Evolutionary conservation across 352 stramenopile genomes (phyloP).

Genomic region (Pelagophyceae sp.): DNA sequence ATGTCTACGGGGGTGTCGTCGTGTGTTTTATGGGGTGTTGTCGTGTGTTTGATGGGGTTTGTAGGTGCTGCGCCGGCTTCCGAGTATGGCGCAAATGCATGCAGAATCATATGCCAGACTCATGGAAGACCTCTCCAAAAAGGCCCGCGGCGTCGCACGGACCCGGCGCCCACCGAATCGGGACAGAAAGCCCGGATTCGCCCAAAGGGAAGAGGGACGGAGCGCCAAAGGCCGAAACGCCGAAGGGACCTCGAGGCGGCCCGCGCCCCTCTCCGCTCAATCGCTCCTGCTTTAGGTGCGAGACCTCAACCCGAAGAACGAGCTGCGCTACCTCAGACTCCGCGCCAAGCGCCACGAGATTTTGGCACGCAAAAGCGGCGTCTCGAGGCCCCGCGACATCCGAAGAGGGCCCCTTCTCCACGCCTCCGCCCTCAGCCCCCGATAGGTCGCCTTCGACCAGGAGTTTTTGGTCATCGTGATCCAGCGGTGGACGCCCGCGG

Average conservation of each 20-base stretch:
- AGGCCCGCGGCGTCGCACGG: slow-evolving; percentile 63
- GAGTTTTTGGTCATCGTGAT: slow-evolving; percentile 88
- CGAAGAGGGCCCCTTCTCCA: no score
- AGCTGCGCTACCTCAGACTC: slow-evolving; percentile 82
- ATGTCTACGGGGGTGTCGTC: background rate
- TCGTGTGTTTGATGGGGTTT: no score
- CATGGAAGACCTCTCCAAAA: slow-evolving; percentile 77
- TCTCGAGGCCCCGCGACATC: no score
- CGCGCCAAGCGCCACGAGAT: slow-evolving; percentile 81
- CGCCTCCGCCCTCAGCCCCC: no score
- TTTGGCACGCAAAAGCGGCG: no score
- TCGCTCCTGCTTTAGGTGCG: slow-evolving; percentile 56
- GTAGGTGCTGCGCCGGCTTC: slow-evolving; percentile 75
- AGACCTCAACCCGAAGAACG: slow-evolving; percentile 87
- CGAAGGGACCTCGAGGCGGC: no score
- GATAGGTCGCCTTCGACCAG: slow-evolving; percentile 73
- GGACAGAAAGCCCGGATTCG: no score
- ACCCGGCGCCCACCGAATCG: background rate
- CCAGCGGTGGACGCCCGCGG: slow-evolving; percentile 70
- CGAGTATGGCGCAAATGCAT: slow-evolving; percentile 72
- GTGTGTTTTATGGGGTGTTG: slow-evolving; percentile 31
- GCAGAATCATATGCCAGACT: slow-evolving; percentile 74
- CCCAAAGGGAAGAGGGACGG: no score
- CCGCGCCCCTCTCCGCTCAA: no score
- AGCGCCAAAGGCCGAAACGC: no score